A percentile compares a stretch with the other conserved stretches of the same genome.
These are phyloP conservation scores for Dactylorhiza incarnata DNA, from an alignment of 106 monocot genomes.

Conservation along the genomic window DNA sequence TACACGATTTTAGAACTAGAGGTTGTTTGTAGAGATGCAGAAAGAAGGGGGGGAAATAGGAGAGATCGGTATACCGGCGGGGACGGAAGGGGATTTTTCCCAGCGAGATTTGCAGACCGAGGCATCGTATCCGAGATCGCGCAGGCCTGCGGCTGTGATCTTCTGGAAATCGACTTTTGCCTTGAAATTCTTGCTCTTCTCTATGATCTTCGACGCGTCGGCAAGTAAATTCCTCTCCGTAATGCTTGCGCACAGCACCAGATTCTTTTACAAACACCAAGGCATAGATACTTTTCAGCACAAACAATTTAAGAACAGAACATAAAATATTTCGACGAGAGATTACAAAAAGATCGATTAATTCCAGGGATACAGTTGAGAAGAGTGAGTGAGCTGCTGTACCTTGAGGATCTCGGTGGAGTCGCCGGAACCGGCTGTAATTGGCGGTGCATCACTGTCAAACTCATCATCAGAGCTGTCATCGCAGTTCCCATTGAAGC, in stretches of 20 bases:
- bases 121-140: slow-evolving; percentile 45
- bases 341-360: neutral
- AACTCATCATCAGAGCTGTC: slow-evolving; percentile 64
- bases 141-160: slow-evolving; percentile 32
- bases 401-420: slow-evolving; percentile 56
- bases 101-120: slow-evolving; percentile 54
- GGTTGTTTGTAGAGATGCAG: neutral
- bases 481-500: slow-evolving; percentile 70
- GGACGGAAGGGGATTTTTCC: slow-evolving; percentile 45
- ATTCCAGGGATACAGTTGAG: neutral
- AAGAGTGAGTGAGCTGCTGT: neutral
- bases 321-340: neutral
- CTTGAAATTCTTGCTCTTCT: slow-evolving; percentile 23
- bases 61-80: slow-evolving; percentile 32
- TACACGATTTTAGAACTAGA: neutral
- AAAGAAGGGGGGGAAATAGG: neutral
- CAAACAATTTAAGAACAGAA: neutral
- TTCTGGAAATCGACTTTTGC: slow-evolving; percentile 10
- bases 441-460: slow-evolving; percentile 2
- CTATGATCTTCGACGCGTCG: slow-evolving; percentile 34
- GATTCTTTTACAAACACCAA: slow-evolving; percentile 11
- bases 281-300: neutral
- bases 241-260: slow-evolving; percentile 36
- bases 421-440: slow-evolving; percentile 9
- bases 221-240: slow-evolving; percentile 60